These are phyloP conservation scores for Candida fluviatilis DNA, from an alignment of 805 yeast species.

Conservation along the genomic window DNA sequence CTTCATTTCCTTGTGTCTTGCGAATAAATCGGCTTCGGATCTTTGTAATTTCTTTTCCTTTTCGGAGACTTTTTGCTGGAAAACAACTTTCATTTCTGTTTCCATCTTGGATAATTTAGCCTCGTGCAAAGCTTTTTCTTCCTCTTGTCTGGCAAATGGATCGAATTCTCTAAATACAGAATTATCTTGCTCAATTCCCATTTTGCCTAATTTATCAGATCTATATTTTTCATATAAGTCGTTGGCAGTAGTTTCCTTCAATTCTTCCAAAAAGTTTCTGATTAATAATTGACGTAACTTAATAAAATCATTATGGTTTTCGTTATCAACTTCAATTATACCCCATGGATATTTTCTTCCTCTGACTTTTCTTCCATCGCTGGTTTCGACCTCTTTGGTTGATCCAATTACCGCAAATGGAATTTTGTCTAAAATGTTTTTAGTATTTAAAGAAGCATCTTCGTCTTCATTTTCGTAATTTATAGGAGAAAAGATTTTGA, in stretches of 20 bases:
- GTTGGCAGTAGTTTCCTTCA: conserved; percentile 79
- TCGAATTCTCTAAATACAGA: conserved; percentile 92
- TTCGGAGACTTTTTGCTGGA: conserved; percentile 93
- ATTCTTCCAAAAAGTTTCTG: conserved; percentile 89
- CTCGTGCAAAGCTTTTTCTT: conserved; percentile 89
- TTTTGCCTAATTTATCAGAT: conserved; percentile 66
- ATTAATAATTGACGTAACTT: conserved; percentile 83
- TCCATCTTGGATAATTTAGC: conserved; percentile 92
- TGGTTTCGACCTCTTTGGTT: conserved; percentile 58
- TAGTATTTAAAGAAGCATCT: conserved; percentile 65
- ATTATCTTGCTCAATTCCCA: conserved; percentile 92
- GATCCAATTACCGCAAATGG: conserved; percentile 97
- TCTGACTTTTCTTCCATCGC: conserved; percentile 78
- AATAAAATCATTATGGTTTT: conserved; percentile 87
- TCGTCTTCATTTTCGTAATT: conserved; percentile 80
- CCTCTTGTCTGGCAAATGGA: conserved; percentile 88
- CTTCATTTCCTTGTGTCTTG: conserved; percentile 96
- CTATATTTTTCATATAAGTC: conserved; percentile 84
- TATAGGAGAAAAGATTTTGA: conserved; percentile 71
- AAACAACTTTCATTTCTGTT: conserved; percentile 92
- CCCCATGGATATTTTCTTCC: conserved; percentile 99
- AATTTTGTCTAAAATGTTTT: conserved; percentile 61
- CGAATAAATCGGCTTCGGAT: conserved; percentile 93
- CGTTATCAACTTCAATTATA: conserved; percentile 89
- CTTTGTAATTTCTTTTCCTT: conserved; percentile 96